Evolutionary conservation across 345 rosid species (phyloP).

Genomic region (Citropsis articulata): DNA sequence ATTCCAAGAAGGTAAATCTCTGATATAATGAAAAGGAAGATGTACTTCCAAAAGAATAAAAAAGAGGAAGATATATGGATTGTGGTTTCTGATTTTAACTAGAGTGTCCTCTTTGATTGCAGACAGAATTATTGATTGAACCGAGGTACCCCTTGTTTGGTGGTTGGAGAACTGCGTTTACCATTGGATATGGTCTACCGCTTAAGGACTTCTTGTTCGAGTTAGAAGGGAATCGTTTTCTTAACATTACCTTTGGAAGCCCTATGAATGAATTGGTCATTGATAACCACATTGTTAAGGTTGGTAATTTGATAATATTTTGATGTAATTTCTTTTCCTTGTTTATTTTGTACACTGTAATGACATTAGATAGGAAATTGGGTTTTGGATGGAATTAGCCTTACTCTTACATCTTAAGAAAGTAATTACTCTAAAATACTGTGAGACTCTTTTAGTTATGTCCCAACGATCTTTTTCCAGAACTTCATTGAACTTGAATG

Average conservation of each 20-base stretch:
- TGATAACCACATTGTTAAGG: constrained; percentile 80
- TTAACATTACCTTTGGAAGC: constrained; percentile 69
- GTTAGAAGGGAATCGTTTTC: constrained; percentile 72
- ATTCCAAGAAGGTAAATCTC: constrained; percentile 69
- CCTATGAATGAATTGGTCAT: constrained; percentile 72
- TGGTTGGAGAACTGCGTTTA: constrained; percentile 94
- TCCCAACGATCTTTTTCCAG: background rate
- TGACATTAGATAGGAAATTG: background rate
- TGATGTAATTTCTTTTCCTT: background rate
- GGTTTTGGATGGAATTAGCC: background rate
- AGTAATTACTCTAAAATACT: background rate
- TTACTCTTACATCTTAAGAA: background rate
- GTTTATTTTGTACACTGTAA: background rate
- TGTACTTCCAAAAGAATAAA: background rate
- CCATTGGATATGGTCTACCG: constrained; percentile 93
- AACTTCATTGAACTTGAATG: background rate
- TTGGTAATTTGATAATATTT: constrained; percentile 24
- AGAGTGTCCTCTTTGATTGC: constrained; percentile 32
- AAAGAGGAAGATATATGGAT: background rate
- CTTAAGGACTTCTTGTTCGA: constrained; percentile 76
- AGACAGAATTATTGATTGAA: constrained; percentile 84
- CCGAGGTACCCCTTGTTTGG: constrained; percentile 97
- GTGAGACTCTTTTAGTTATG: background rate
- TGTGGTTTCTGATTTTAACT: constrained; percentile 25
- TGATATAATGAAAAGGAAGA: constrained; percentile 2